phyloP scores from a whole-genome alignment of 1,139 yeast species.

The Scheffersomyces illinoinensis region DNA sequence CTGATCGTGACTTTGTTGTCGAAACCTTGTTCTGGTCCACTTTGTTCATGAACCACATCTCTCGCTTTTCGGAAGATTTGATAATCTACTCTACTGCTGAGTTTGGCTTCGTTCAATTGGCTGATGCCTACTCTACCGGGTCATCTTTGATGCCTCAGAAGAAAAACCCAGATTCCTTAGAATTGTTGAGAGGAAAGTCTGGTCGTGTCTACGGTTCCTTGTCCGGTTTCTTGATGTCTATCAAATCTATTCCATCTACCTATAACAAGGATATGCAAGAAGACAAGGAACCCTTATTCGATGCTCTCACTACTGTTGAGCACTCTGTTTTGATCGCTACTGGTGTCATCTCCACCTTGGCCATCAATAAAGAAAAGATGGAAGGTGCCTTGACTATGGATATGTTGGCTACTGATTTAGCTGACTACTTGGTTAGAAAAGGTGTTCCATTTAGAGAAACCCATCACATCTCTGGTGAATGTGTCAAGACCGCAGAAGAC shows the following conservation, averaged over 20 bases:
- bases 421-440: conserved; percentile 94
- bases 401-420: conserved; percentile 97
- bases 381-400: conserved; percentile 91
- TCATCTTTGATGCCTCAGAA: conserved; percentile 98
- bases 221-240: conserved; percentile 93
- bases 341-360: conserved; percentile 88
- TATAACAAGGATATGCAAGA: conserved; percentile 99
- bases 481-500: conserved; percentile 89
- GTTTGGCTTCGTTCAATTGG: conserved; percentile 87
- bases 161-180: conserved; percentile 96
- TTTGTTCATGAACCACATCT: conserved; percentile 89
- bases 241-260: conserved; percentile 94
- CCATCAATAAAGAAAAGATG: conserved; percentile 75
- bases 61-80: conserved; percentile 91
- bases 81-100: conserved; percentile 97
- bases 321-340: conserved; percentile 94
- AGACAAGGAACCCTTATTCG: conserved; percentile 96
- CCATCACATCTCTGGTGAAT: conserved; percentile 96
- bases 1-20: conserved; percentile 96
- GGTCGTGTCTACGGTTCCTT: conserved; percentile 96
- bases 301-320: conserved; percentile 84
- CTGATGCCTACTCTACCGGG: conserved; percentile 98
- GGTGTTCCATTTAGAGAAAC: conserved; percentile 99
- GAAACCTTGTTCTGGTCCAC: conserved; percentile 99
- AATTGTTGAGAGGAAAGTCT: conserved; percentile 91